These are phyloP conservation scores for Fusarium chaquense DNA, from an alignment of 2,329 filamentous ascomycete genomes.

Conservation along the genomic window DNA sequence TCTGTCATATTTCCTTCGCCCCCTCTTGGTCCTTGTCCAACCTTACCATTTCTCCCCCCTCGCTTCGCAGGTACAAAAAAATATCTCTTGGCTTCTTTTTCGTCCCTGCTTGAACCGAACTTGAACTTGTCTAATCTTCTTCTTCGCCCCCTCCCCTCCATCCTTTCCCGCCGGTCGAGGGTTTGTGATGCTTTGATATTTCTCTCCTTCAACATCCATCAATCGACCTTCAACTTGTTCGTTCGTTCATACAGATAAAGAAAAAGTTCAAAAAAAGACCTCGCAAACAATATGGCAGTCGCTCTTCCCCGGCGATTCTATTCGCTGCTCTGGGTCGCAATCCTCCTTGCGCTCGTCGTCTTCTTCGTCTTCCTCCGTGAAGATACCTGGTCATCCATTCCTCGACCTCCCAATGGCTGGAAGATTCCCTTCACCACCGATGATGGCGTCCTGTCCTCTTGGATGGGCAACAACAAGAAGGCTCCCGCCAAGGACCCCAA, in stretches of 20 bases:
- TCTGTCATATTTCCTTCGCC: slow-evolving; percentile 15
- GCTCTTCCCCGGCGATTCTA: slow-evolving; percentile 41
- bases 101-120: not conserved
- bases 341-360: slow-evolving; percentile 32
- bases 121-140: not conserved
- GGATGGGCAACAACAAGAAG: slow-evolving; percentile 28
- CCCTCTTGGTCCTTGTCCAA: slow-evolving; percentile 13
- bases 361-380: slow-evolving; percentile 40
- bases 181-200: slow-evolving; percentile 33
- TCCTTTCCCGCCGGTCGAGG: slow-evolving; percentile 32
- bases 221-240: slow-evolving; percentile 6
- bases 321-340: slow-evolving; percentile 40
- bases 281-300: slow-evolving; percentile 31
- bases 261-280: not conserved
- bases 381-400: slow-evolving; percentile 41
- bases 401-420: slow-evolving; percentile 37
- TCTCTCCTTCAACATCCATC: slow-evolving; percentile 25
- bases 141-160: not conserved
- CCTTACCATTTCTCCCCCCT: slow-evolving; percentile 1
- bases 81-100: slow-evolving; percentile 23
- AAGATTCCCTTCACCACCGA: slow-evolving; percentile 45
- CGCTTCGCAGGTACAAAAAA: slow-evolving; percentile 16
- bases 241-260: slow-evolving; percentile 2
- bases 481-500: slow-evolving; percentile 20
- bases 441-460: slow-evolving; percentile 41